These are phyloP conservation scores for Neocallimastix lanati DNA, from an alignment of 192 early-diverging fungal species.

Conservation along the genomic window DNA sequence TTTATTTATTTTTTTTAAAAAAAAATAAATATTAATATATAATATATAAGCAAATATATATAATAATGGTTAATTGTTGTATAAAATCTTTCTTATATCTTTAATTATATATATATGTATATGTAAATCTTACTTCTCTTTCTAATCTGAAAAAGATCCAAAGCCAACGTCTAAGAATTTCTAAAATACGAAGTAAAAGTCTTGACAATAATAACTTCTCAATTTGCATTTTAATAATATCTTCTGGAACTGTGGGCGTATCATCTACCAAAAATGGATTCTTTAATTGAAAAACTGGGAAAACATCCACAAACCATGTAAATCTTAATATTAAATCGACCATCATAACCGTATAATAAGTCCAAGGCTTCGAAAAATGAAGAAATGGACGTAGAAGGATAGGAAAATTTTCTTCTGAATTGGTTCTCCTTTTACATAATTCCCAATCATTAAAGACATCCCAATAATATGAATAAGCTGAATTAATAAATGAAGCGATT, in stretches of 20 bases:
- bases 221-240: conserved; percentile 22
- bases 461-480: conserved; percentile 89
- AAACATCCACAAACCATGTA: conserved; percentile 63
- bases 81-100: too few relatives aligned
- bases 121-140: conserved; percentile 20
- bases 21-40: not conserved
- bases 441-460: conserved; percentile 87
- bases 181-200: conserved; percentile 58
- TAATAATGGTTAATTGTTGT: too few relatives aligned
- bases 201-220: conserved; percentile 48
- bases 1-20: not conserved
- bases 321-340: conserved; percentile 66
- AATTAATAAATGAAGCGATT: conserved; percentile 60
- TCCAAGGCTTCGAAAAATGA: conserved; percentile 32
- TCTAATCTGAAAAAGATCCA: conserved; percentile 92
- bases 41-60: too few relatives aligned
- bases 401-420: conserved; percentile 1
- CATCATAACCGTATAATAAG: conserved; percentile 67
- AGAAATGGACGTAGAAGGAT: conserved; percentile 38
- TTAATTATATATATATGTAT: not conserved
- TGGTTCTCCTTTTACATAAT: conserved; percentile 16
- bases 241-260: not conserved
- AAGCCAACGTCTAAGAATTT: conserved; percentile 73
- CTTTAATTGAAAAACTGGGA: conserved; percentile 13
- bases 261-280: not conserved